phyloP scores from a whole-genome alignment of 805 yeast genomes.

The Blastobotrys chiropterorum region DNA sequence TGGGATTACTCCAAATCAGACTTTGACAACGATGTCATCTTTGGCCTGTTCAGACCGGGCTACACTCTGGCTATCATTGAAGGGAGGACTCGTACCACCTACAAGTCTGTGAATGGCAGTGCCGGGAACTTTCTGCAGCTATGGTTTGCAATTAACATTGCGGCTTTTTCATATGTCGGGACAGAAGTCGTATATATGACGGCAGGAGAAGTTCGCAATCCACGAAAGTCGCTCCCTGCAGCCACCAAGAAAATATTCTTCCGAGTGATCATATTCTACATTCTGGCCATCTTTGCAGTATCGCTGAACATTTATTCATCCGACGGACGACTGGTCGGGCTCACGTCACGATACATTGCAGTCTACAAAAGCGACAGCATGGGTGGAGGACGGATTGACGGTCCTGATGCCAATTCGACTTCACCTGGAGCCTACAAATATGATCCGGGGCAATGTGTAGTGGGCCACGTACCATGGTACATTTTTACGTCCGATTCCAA shows the following conservation, averaged over 20 bases:
- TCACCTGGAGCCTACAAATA: background rate
- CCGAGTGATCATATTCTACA: slow-evolving; percentile 58
- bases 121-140: slow-evolving; percentile 40
- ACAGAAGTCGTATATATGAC: slow-evolving; percentile 79
- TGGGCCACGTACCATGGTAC: slow-evolving; percentile 5
- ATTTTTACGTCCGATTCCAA: slow-evolving; percentile 14
- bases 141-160: slow-evolving; percentile 53
- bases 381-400: background rate
- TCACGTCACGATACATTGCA: background rate
- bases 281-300: slow-evolving; percentile 60
- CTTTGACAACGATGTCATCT: slow-evolving; percentile 41
- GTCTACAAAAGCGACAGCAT: background rate
- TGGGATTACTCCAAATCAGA: slow-evolving; percentile 57
- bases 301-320: slow-evolving; percentile 72
- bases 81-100: slow-evolving; percentile 10
- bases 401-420: background rate
- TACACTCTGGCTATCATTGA: slow-evolving; percentile 24
- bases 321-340: slow-evolving; percentile 41
- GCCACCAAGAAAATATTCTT: slow-evolving; percentile 73
- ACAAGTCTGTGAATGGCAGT: slow-evolving; percentile 35
- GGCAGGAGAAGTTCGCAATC: slow-evolving; percentile 80
- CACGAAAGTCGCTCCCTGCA: slow-evolving; percentile 67
- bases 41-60: slow-evolving; percentile 64
- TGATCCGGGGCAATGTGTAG: slow-evolving; percentile 3
- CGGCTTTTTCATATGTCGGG: slow-evolving; percentile 74